Evolutionary conservation across 2,329 filamentous ascomycete species (phyloP).

Genomic region (Plenodomus biglobosus): DNA sequence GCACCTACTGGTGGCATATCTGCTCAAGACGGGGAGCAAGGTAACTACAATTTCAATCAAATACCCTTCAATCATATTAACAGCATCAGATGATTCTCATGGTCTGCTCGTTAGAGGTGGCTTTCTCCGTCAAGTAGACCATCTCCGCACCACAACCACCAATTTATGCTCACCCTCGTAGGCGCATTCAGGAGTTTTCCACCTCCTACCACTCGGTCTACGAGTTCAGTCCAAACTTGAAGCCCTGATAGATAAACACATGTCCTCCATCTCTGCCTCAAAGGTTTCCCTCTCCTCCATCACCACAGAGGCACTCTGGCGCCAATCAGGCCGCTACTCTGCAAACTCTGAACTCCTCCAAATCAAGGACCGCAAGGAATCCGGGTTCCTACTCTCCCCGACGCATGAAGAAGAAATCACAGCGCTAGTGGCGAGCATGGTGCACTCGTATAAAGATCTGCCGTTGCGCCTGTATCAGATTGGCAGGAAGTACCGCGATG

Average conservation of each 20-base stretch:
- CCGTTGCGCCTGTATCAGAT: constrained; percentile 91
- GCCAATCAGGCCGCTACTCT: constrained; percentile 76
- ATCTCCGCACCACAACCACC: too few species aligned
- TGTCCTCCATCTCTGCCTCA: constrained; percentile 78
- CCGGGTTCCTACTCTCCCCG: constrained; percentile 76
- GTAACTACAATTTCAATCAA: constrained; percentile 5
- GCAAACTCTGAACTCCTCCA: constrained; percentile 80
- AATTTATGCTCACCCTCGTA: constrained; percentile 42
- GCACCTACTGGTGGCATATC: constrained; percentile 72
- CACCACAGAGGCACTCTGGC: constrained; percentile 82
- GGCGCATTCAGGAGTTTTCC: constrained; percentile 88
- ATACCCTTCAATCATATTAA: constrained; percentile 4
- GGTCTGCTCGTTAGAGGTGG: constrained; percentile 50
- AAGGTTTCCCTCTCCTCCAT: constrained; percentile 82
- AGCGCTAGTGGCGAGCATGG: constrained; percentile 67
- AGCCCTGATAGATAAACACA: constrained; percentile 81
- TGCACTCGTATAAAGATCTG: constrained; percentile 82
- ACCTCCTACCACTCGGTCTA: constrained; percentile 82
- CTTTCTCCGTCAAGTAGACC: constrained; percentile 48
- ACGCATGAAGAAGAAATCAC: constrained; percentile 99
- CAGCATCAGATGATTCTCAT: constrained; percentile 43
- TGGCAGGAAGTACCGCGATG: constrained; percentile 91
- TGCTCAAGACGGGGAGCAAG: constrained; percentile 53
- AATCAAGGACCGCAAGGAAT: constrained; percentile 75
- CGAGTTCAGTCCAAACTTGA: constrained; percentile 90